phyloP scores from a whole-genome alignment of 257 asterid genomes.

The Fraxinus excelsior region DNA sequence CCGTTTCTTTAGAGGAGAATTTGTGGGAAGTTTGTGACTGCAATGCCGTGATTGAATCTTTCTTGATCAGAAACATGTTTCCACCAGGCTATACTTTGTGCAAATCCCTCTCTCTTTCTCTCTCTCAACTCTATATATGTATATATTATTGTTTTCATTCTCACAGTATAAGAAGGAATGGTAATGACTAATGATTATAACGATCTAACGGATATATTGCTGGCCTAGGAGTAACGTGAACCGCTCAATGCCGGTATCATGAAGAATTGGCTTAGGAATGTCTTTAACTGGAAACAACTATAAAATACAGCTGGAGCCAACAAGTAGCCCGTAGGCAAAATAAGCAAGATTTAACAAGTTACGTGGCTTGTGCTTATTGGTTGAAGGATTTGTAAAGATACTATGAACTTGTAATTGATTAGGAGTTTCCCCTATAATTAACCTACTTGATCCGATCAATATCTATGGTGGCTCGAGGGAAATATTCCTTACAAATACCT shows the following conservation, averaged over 20 bases:
- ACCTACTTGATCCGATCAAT: too few species aligned
- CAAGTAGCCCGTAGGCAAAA: background rate
- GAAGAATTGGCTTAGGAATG: background rate
- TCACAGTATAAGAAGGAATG: background rate
- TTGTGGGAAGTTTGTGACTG: conserved; percentile 12
- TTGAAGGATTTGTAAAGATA: background rate
- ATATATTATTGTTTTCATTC: background rate
- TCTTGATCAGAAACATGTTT: background rate
- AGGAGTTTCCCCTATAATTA: background rate
- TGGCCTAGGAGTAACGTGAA: too few species aligned
- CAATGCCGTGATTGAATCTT: conserved; percentile 11
- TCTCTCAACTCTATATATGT: too few species aligned
- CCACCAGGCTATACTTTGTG: background rate
- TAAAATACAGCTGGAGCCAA: background rate
- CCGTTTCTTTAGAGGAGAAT: conserved; percentile 12
- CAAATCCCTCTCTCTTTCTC: too few species aligned
- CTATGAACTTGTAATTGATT: background rate
- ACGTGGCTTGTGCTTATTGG: background rate
- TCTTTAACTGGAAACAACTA: background rate
- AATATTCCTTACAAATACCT: too few species aligned
- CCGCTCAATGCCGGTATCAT: background rate
- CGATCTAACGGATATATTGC: background rate
- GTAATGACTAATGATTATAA: background rate
- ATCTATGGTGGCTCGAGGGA: too few species aligned
- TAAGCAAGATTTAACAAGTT: background rate